A percentile compares a stretch with the other conserved stretches of the same genome.
Evolutionary conservation across 1,139 yeast genomes (phyloP).

Genomic region (Hemisphaericaspora xylofermentans): DNA sequence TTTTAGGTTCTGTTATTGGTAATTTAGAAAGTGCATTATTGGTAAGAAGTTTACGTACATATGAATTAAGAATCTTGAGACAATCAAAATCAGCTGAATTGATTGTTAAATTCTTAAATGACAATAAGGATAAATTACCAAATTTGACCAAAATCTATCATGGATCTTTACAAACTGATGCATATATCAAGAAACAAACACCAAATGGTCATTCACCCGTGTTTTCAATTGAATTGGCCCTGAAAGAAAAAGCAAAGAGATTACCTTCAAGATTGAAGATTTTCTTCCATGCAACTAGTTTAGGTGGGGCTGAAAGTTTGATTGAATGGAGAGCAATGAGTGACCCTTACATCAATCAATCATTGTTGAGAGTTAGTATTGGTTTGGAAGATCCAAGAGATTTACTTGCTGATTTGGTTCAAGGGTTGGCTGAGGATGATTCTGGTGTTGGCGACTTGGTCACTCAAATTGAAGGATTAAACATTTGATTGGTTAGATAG

Average conservation of each 20-base stretch:
- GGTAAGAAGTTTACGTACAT: slow-evolving; percentile 77
- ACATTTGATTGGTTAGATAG: not conserved
- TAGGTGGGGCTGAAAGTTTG: slow-evolving; percentile 91
- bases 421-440: slow-evolving; percentile 16
- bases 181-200: slow-evolving; percentile 62
- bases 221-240: slow-evolving; percentile 58
- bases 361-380: slow-evolving; percentile 67
- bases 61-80: slow-evolving; percentile 61
- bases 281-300: slow-evolving; percentile 87
- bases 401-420: slow-evolving; percentile 59
- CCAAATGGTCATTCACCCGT: slow-evolving; percentile 73
- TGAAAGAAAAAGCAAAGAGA: slow-evolving; percentile 54
- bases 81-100: slow-evolving; percentile 67
- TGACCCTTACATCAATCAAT: slow-evolving; percentile 55
- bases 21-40: slow-evolving; percentile 74
- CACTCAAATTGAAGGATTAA: slow-evolving; percentile 9
- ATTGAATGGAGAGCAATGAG: slow-evolving; percentile 88
- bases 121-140: slow-evolving; percentile 48
- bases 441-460: slow-evolving; percentile 11
- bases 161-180: slow-evolving; percentile 71
- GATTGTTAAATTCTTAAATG: slow-evolving; percentile 58
- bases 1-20: slow-evolving; percentile 75
- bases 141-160: slow-evolving; percentile 57
- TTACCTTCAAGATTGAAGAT: slow-evolving; percentile 68
- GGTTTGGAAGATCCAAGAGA: slow-evolving; percentile 79